Percentiles rank a stretch among this genome's conserved stretches.
Evolutionary conservation across 108 stramenopile genomes (phyloP).

Genomic region (Cyclotella sp.): DNA sequence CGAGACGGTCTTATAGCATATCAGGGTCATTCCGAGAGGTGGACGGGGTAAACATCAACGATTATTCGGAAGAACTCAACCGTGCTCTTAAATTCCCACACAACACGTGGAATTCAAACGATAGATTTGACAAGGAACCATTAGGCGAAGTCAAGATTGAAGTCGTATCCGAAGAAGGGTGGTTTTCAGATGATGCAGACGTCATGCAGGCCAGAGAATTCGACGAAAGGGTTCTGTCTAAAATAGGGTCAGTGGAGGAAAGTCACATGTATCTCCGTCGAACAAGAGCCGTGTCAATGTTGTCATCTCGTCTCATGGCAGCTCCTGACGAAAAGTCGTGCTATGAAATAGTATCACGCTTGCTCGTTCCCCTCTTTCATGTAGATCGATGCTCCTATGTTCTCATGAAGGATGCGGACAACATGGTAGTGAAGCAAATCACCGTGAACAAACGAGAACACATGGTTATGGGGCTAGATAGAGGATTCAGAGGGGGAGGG

Average conservation of each 20-base stretch:
- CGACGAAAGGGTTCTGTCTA: slow-evolving; percentile 35
- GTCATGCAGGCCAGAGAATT: slow-evolving; percentile 31
- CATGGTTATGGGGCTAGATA: slow-evolving; percentile 27
- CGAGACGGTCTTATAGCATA: too few relatives aligned
- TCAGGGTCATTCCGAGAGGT: background rate
- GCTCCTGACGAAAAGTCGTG: slow-evolving; percentile 46
- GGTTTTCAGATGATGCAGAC: slow-evolving; percentile 11
- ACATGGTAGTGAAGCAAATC: slow-evolving; percentile 28
- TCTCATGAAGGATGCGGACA: slow-evolving; percentile 38
- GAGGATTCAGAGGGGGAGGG: background rate
- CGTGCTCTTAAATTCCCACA: background rate
- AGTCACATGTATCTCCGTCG: slow-evolving; percentile 30
- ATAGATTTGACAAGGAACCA: background rate
- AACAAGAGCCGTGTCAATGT: slow-evolving; percentile 30
- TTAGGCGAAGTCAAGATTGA: slow-evolving; percentile 25
- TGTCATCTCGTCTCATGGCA: slow-evolving; percentile 37
- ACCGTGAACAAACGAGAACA: slow-evolving; percentile 21
- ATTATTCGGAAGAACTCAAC: background rate
- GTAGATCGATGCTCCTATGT: slow-evolving; percentile 38
- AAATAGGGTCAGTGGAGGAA: slow-evolving; percentile 28
- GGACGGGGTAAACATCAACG: background rate
- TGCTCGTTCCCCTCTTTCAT: slow-evolving; percentile 43
- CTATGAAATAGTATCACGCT: slow-evolving; percentile 28
- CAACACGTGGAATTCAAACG: background rate
- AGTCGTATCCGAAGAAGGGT: slow-evolving; percentile 27